A percentile compares a stretch with the other conserved stretches of the same genome.
Evolutionary conservation across 176 grass and related monocot species (phyloP).

Genomic region (Ensete ventricosum): DNA sequence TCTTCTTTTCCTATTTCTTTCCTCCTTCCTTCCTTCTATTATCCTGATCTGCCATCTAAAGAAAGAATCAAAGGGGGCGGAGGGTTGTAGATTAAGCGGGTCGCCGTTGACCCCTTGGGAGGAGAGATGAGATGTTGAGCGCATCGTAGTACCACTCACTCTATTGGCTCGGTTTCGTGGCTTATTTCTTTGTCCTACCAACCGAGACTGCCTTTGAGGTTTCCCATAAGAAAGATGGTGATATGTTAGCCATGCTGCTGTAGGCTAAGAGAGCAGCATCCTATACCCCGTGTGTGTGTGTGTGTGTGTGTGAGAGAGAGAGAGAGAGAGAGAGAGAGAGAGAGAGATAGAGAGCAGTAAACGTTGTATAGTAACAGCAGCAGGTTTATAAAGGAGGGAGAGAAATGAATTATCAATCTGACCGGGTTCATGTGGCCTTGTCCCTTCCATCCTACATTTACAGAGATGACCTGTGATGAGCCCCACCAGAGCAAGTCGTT

Average conservation of each 20-base stretch:
- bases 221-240: background rate
- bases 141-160: background rate
- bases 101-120: background rate
- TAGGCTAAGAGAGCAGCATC: background rate
- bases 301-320: slow-evolving; percentile 10
- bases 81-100: slow-evolving; percentile 9
- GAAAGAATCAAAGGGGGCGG: background rate
- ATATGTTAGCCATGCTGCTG: background rate
- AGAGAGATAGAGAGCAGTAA: slow-evolving; percentile 15
- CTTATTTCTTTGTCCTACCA: background rate
- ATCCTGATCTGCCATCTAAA: background rate
- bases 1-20: background rate
- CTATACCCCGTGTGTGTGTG: background rate
- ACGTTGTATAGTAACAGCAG: slow-evolving; percentile 17
- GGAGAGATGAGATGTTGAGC: slow-evolving; percentile 3
- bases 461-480: background rate
- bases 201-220: slow-evolving; percentile 8
- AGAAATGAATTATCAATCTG: slow-evolving; percentile 15
- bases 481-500: background rate
- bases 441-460: slow-evolving; percentile 33
- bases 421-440: slow-evolving; percentile 71
- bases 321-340: slow-evolving; percentile 22
- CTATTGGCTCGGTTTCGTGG: background rate
- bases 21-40: background rate
- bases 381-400: slow-evolving; percentile 17